Conservation (phyloP, 23 red algal genomes). For the Gracilaria vermiculophylla region DNA sequence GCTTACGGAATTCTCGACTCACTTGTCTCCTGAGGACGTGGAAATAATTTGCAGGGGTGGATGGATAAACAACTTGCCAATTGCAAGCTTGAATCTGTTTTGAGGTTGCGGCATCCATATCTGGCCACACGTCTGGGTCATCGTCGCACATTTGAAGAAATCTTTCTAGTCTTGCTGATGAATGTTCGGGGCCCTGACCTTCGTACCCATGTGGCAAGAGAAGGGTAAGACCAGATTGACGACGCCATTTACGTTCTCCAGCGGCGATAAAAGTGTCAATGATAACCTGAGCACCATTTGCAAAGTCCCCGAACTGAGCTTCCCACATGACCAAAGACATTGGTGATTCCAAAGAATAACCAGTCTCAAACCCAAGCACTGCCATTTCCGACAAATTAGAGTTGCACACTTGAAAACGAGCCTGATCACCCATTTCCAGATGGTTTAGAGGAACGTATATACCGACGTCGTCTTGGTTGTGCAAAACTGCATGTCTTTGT, state of each 20-base stretch:
- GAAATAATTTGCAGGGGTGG: slow-evolving; percentile 98
- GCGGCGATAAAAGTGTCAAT: slow-evolving; percentile 98
- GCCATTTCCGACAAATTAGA: slow-evolving; percentile 97
- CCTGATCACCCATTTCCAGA: slow-evolving; percentile 68
- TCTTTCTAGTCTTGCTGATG: slow-evolving; percentile 90
- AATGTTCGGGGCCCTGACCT: slow-evolving; percentile 99
- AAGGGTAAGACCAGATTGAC: slow-evolving; percentile 90
- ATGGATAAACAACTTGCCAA: slow-evolving; percentile 91
- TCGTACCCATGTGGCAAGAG: slow-evolving; percentile 97
- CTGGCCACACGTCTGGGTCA: slow-evolving; percentile 89
- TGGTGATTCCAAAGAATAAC: slow-evolving; percentile 95
- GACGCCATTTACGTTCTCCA: slow-evolving; percentile 98
- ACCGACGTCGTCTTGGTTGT: slow-evolving; percentile 78
- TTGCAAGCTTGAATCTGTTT: slow-evolving; percentile 91
- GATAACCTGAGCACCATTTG: slow-evolving; percentile 98
- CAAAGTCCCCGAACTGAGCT: slow-evolving; percentile 99
- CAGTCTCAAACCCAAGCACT: slow-evolving; percentile 96
- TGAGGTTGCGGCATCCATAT: slow-evolving; percentile 72
- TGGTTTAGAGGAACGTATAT: slow-evolving; percentile 86
- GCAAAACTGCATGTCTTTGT: slow-evolving; percentile 87
- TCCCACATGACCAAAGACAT: slow-evolving; percentile 95
- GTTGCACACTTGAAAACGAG: slow-evolving; percentile 90
- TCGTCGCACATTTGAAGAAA: slow-evolving; percentile 97
- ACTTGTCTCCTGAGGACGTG: slow-evolving; percentile 97
- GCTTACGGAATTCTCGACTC: slow-evolving; percentile 96